Base-by-base conservation (phyloP, 1,284 basidiomycete genomes). In the Psilocybe mexicana region DNA sequence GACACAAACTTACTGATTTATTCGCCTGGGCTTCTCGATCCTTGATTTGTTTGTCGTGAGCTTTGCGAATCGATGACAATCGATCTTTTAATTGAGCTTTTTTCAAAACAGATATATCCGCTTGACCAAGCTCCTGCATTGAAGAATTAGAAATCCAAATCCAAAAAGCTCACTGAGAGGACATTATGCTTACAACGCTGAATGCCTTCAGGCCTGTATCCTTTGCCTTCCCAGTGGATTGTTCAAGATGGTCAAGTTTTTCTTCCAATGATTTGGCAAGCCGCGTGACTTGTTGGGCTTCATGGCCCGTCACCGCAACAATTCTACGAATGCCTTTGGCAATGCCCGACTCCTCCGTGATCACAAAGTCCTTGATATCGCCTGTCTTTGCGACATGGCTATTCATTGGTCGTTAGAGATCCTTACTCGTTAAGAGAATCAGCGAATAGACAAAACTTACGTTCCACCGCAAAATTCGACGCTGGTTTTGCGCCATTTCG, bases 391-490 rank as follows among this genome's bases (percentile, higher is more conserved):
- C 83, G 55, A 99, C 97, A 72, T 99, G 96, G 0, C 90, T 94
- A 60, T 23, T 53, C 30, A 18, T 23, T 30, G 6, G 24, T 18
- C 12, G 54, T 57, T 33, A 33, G 30, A 33, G 30, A 33, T 6
- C 42, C 2, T 26, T 5, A 48, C 33, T 23, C 24, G 28, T n/a
- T 23, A 12, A 12, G 28, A 11, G 6, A 40, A 51, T 57, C 10
- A 7, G 23, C 54, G 50, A 6, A 26, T n/a, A 6, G 30, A 33
- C 30, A 8, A 33, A 33, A 84, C 91, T 74, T 67, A 93, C 90
- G 97, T 99, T 73, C 96, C 96, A 75, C 96, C 96, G 73, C 96
- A 99, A 71, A 99, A 97, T 75, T 99, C 97, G 65, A 97, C 85
- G 72, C 92, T 95, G 6, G 96, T 97, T 26, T 76, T 76, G 46